phyloP scores from a whole-genome alignment of 352 stramenopile species.

The Phytophthora hybrid region DNA sequence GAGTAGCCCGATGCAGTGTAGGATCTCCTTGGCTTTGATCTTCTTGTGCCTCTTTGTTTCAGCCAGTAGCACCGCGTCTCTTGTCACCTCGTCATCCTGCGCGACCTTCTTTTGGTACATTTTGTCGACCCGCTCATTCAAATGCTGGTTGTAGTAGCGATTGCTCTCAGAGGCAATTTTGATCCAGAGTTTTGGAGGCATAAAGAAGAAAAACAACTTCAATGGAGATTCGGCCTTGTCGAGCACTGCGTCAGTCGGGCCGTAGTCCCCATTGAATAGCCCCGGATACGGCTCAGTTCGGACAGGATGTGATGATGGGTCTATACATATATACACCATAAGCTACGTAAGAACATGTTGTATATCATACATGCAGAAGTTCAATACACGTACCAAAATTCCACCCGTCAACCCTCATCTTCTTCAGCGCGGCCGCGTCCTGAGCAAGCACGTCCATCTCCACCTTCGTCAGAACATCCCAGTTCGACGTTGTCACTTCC shows the following conservation, averaged over 20 bases:
- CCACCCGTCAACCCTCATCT: constrained; percentile 15
- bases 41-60: too few relatives aligned
- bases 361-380: constrained; percentile 8
- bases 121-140: too few relatives aligned
- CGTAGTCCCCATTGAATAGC: neutral
- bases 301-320: neutral
- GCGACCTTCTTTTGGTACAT: too few relatives aligned
- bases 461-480: neutral
- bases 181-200: too few relatives aligned
- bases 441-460: constrained; percentile 18
- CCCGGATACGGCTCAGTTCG: neutral
- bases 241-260: neutral
- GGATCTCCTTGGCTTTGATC: too few relatives aligned
- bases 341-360: neutral
- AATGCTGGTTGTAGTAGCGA: too few relatives aligned
- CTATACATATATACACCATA: constrained; percentile 21
- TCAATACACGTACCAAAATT: constrained; percentile 6
- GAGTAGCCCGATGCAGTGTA: too few relatives aligned
- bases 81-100: too few relatives aligned
- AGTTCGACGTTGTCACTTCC: neutral
- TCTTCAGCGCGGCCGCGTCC: constrained; percentile 1
- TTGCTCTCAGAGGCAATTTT: too few relatives aligned
- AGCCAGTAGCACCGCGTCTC: too few relatives aligned
- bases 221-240: constrained; percentile 12
- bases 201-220: constrained; percentile 20